These are phyloP conservation scores for Endotrypanum monterogeii DNA, from an alignment of 208 protist species.

Conservation along the genomic window DNA sequence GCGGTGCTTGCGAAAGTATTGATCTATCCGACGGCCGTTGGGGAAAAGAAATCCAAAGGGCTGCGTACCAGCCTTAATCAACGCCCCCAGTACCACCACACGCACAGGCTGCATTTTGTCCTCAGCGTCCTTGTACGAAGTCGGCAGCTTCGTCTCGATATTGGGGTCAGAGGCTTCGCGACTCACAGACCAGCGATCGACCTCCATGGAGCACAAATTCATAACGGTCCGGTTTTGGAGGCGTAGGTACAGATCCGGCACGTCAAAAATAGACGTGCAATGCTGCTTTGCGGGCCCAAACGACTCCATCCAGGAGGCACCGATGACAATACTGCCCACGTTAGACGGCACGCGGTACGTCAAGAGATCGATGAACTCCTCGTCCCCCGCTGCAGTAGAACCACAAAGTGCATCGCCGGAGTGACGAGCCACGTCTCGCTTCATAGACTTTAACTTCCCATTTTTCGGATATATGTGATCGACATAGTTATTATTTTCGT, in stretches of 20 bases:
- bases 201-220: constrained; percentile 62
- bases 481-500: constrained; percentile 71
- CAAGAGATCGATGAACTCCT: constrained; percentile 78
- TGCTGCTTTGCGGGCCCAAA: constrained; percentile 32
- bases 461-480: constrained; percentile 75
- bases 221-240: constrained; percentile 76
- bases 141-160: constrained; percentile 20
- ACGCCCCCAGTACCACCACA: constrained; percentile 51
- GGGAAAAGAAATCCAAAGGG: constrained; percentile 46
- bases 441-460: constrained; percentile 43
- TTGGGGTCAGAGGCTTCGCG: constrained; percentile 25
- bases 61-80: constrained; percentile 50
- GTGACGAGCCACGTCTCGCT: constrained; percentile 52
- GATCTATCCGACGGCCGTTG: constrained; percentile 39
- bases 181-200: constrained; percentile 73
- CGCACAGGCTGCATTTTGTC: constrained; percentile 40
- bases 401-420: constrained; percentile 70
- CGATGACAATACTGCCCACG: constrained; percentile 62
- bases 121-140: constrained; percentile 19
- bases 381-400: constrained; percentile 47
- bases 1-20: constrained; percentile 32
- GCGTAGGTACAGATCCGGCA: constrained; percentile 70
- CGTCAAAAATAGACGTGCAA: constrained; percentile 51
- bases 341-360: constrained; percentile 57
- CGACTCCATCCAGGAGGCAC: constrained; percentile 58